These are phyloP conservation scores for Spathaspora sp. DNA, from an alignment of 1,139 yeast species.

Conservation along the genomic window DNA sequence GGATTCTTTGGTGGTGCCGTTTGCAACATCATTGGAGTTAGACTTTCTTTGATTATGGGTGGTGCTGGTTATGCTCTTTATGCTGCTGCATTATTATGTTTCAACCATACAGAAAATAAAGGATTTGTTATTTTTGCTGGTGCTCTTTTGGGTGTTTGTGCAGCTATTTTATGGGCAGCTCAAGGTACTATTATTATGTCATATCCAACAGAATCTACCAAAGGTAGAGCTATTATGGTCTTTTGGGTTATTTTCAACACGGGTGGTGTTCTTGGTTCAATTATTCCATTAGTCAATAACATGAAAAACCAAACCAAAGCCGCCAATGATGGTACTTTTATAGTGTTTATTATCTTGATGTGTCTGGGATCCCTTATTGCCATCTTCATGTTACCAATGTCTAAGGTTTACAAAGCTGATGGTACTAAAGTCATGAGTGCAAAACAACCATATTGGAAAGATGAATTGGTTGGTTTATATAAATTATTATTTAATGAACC, in stretches of 20 bases:
- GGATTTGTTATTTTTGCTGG: conserved; percentile 61
- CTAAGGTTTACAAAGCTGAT: conserved; percentile 51
- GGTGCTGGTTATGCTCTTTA: conserved; percentile 58
- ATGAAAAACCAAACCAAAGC: conserved; percentile 34
- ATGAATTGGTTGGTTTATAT: conserved; percentile 44
- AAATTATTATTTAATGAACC: conserved; percentile 46
- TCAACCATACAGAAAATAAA: conserved; percentile 44
- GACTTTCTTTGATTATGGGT: conserved; percentile 50
- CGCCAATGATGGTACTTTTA: conserved; percentile 55
- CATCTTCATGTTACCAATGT: conserved; percentile 47
- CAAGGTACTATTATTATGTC: conserved; percentile 60
- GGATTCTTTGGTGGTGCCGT: conserved; percentile 65
- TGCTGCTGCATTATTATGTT: conserved; percentile 51
- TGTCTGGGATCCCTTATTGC: conserved; percentile 48
- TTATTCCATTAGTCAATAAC: conserved; percentile 54
- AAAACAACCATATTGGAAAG: conserved; percentile 48
- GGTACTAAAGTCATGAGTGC: conserved; percentile 49
- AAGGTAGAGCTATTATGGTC: conserved; percentile 54
- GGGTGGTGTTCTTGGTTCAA: conserved; percentile 63
- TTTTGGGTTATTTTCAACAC: conserved; percentile 66
- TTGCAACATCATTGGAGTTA: conserved; percentile 53
- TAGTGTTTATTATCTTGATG: conserved; percentile 59
- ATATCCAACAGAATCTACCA: conserved; percentile 54
- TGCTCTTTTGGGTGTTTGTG: conserved; percentile 59
- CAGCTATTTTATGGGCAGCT: conserved; percentile 59